These are phyloP conservation scores for Verticillium zaregamsianum DNA, from an alignment of 2,329 filamentous ascomycete species.

Conservation along the genomic window DNA sequence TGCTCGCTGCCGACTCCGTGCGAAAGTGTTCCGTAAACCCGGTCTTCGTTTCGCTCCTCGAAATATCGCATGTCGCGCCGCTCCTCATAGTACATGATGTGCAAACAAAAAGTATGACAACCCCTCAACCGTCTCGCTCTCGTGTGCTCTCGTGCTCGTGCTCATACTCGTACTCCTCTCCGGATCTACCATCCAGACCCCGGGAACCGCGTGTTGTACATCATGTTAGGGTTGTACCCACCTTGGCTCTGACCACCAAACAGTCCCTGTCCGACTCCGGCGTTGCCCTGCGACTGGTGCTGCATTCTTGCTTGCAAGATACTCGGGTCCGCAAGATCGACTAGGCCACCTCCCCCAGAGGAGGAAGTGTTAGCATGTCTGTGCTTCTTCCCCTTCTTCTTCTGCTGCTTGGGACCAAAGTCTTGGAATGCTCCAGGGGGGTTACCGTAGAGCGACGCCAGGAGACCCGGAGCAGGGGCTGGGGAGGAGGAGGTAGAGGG, in stretches of 20 bases:
- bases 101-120: conserved; percentile 4
- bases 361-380: conserved; percentile 99
- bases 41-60: conserved; percentile 3
- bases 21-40: conserved; percentile 4
- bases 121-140: background rate
- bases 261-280: conserved; percentile 81
- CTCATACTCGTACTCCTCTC: conserved; percentile 3
- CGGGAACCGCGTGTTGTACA: conserved; percentile 55
- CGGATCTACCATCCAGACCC: conserved; percentile 16
- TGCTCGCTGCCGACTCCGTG: conserved; percentile 37
- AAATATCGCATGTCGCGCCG: conserved; percentile 11
- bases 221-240: conserved; percentile 87
- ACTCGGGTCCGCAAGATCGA: conserved; percentile 99
- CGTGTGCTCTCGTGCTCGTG: background rate
- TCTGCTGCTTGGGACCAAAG: conserved; percentile 93
- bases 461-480: conserved; percentile 85
- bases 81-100: conserved; percentile 15
- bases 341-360: conserved; percentile 97
- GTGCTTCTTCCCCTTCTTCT: conserved; percentile 99
- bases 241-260: conserved; percentile 87
- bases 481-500: conserved; percentile 75
- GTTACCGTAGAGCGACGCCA: conserved; percentile 86
- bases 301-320: conserved; percentile 98
- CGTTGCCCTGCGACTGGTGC: conserved; percentile 79
- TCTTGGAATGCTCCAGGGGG: conserved; percentile 86